Percentiles rank a stretch among this genome's conserved stretches.
These are phyloP conservation scores for Cladosporium sp. DNA, from an alignment of 2,329 filamentous ascomycete species.

Conservation along the genomic window DNA sequence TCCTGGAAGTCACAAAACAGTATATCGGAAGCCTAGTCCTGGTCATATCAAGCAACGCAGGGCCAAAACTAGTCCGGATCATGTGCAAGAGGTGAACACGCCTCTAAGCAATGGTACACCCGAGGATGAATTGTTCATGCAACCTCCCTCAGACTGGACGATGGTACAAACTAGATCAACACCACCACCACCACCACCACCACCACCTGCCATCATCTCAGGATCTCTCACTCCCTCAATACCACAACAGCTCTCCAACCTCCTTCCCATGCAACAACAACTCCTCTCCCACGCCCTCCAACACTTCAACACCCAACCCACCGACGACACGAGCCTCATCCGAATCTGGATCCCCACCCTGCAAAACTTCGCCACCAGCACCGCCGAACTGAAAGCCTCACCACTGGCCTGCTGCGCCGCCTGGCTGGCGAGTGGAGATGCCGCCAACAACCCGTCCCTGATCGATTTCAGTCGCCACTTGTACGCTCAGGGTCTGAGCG, in stretches of 20 bases:
- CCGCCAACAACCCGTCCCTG: not conserved
- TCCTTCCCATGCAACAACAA: slow-evolving; percentile 1
- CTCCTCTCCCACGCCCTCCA: slow-evolving; percentile 3
- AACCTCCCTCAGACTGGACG: too few relatives aligned
- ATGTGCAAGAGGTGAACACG: not conserved
- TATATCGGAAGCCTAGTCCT: not conserved
- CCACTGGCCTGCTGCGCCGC: slow-evolving; percentile 7
- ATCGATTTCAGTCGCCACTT: slow-evolving; percentile 2
- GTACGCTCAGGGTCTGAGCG: slow-evolving; percentile 2
- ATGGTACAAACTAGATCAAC: too few relatives aligned
- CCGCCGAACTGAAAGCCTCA: not conserved
- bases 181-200: too few relatives aligned
- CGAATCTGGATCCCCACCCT: slow-evolving; percentile 7
- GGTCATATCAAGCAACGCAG: not conserved
- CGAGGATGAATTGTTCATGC: too few relatives aligned
- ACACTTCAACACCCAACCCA: not conserved
- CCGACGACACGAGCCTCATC: not conserved
- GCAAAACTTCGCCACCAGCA: not conserved
- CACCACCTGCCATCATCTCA: too few relatives aligned
- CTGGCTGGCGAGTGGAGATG: slow-evolving; percentile 4
- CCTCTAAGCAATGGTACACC: not conserved
- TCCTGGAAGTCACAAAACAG: slow-evolving; percentile 1
- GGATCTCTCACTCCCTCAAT: too few relatives aligned
- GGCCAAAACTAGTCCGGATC: not conserved
- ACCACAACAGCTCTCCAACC: not conserved